Evolutionary conservation across 2,329 filamentous ascomycete genomes (phyloP).

Genomic region (Acarospora socialis): DNA sequence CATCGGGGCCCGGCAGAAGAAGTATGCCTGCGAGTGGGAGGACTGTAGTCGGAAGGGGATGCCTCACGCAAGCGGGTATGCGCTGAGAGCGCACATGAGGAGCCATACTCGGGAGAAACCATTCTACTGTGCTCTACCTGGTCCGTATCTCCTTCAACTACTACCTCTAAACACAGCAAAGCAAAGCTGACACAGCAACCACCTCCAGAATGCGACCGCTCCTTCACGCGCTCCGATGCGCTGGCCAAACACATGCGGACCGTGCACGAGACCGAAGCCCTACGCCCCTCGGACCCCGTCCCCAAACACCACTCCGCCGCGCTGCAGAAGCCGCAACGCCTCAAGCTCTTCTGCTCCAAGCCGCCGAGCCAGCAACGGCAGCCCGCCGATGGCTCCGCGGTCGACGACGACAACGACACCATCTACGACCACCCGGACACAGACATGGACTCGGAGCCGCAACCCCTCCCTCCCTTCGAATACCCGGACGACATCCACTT

Average conservation of each 20-base stretch:
- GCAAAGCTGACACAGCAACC: slow-evolving; percentile 1
- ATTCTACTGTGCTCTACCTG: slow-evolving; percentile 89
- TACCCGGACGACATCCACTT: slow-evolving; percentile 27
- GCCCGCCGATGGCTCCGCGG: slow-evolving; percentile 15
- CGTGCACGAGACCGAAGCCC: slow-evolving; percentile 89
- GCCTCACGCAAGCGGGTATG: slow-evolving; percentile 88
- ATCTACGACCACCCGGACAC: slow-evolving; percentile 16
- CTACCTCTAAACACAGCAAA: too few species aligned
- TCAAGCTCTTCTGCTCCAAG: slow-evolving; percentile 25
- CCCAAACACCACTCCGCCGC: slow-evolving; percentile 25
- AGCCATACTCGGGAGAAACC: slow-evolving; percentile 97
- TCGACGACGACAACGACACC: slow-evolving; percentile 16
- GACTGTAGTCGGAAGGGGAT: slow-evolving; percentile 80
- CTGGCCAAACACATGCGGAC: slow-evolving; percentile 97
- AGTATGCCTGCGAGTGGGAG: slow-evolving; percentile 96
- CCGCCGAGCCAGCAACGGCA: slow-evolving; percentile 21
- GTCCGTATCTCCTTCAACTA: slow-evolving; percentile 34
- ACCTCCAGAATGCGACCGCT: slow-evolving; percentile 75
- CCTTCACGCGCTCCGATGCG: slow-evolving; percentile 90
- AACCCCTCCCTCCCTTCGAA: slow-evolving; percentile 17
- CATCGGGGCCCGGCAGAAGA: slow-evolving; percentile 85
- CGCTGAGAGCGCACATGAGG: slow-evolving; percentile 90
- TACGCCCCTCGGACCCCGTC: slow-evolving; percentile 49
- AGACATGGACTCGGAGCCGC: slow-evolving; percentile 17
- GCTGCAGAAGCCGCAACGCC: slow-evolving; percentile 22